Conservation (phyloP, 2,329 filamentous ascomycete species). For the Ceratocystis variospora region DNA sequence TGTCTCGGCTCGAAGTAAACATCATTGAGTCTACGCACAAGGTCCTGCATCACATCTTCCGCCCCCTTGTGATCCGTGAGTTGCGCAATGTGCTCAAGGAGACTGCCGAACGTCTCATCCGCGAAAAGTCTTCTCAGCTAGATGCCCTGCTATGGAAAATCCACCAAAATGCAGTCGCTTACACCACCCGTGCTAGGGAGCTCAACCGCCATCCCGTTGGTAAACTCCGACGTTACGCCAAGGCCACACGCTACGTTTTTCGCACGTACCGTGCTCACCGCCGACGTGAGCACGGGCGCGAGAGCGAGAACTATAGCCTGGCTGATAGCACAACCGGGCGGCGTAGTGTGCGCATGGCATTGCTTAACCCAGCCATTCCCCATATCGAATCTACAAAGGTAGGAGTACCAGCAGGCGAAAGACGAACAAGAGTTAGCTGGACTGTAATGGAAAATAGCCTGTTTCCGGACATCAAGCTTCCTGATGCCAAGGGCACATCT, state of each 20-base stretch:
- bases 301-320: not conserved
- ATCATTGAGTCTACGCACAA: conserved; percentile 93
- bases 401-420: not conserved
- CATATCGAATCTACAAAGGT: not conserved
- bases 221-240: conserved; percentile 74
- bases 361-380: not conserved
- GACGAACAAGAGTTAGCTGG: conserved; percentile 34
- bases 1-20: conserved; percentile 75
- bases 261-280: conserved; percentile 2
- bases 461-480: conserved; percentile 76
- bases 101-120: conserved; percentile 78
- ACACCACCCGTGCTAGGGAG: conserved; percentile 45
- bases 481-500: conserved; percentile 35
- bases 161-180: conserved; percentile 69
- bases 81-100: conserved; percentile 76
- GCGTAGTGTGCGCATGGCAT: not conserved
- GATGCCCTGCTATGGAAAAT: conserved; percentile 63
- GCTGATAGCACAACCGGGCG: not conserved
- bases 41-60: conserved; percentile 71
- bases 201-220: conserved; percentile 58
- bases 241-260: conserved; percentile 18
- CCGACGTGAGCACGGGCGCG: conserved; percentile 3
- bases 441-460: conserved; percentile 54
- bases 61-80: conserved; percentile 72
- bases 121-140: conserved; percentile 61